Conservation (phyloP, 192 early-diverging fungal genomes). For the Backusella mclennaniae region DNA sequence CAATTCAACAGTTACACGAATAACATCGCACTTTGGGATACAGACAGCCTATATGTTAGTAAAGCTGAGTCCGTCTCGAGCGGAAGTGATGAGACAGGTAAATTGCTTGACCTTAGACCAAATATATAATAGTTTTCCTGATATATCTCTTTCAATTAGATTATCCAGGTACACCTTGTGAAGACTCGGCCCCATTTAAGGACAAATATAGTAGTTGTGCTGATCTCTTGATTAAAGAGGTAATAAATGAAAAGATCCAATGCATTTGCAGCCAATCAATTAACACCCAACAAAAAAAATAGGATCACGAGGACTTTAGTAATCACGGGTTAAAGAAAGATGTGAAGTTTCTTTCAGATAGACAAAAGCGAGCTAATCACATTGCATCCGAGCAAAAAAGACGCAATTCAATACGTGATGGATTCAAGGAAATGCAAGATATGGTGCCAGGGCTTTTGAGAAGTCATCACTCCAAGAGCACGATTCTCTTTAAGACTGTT, state of each 20-base stretch:
- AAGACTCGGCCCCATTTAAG: neutral
- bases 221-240: neutral
- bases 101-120: neutral
- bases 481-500: slow-evolving; percentile 64
- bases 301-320: neutral
- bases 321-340: neutral
- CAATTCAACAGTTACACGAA: neutral
- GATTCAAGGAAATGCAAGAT: slow-evolving; percentile 89
- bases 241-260: neutral
- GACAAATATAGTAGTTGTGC: neutral
- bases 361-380: slow-evolving; percentile 71
- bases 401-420: slow-evolving; percentile 68
- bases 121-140: neutral
- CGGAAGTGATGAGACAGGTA: neutral
- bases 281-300: neutral
- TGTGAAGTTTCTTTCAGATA: slow-evolving; percentile 64
- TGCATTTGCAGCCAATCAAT: neutral
- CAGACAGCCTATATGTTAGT: neutral
- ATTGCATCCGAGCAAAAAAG: slow-evolving; percentile 74
- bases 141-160: neutral
- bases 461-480: slow-evolving; percentile 62
- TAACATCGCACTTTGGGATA: neutral
- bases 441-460: slow-evolving; percentile 79
- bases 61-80: neutral
- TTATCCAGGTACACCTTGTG: neutral